Percentiles rank a stretch among this genome's conserved stretches.
Conservation (phyloP, 805 yeast species). For the Lipomyces chichibuensis region DNA sequence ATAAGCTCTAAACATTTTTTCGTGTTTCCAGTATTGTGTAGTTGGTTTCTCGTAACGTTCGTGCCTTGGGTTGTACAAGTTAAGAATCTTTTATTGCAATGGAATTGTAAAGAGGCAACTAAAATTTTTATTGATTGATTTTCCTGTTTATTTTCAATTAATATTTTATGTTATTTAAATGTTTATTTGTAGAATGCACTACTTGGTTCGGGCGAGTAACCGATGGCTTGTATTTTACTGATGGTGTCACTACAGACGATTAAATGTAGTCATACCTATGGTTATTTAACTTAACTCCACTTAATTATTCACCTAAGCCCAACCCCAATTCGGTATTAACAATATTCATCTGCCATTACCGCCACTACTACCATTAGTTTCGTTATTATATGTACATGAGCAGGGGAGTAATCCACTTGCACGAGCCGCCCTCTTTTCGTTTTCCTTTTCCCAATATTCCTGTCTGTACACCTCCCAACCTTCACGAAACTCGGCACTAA, state of each 20-base stretch:
- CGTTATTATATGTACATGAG: constrained; percentile 18
- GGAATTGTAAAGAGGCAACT: not conserved
- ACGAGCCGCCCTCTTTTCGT: constrained; percentile 41
- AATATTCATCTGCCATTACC: not conserved
- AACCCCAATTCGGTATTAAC: not conserved
- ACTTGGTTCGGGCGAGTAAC: too few species aligned
- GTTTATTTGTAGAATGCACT: too few species aligned
- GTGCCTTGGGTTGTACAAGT: not conserved
- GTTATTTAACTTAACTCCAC: not conserved
- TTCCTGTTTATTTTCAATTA: constrained; percentile 4
- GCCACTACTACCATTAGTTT: not conserved
- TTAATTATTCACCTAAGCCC: not conserved
- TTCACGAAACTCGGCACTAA: constrained; percentile 80
- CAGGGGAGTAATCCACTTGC: constrained; percentile 30
- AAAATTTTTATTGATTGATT: not conserved
- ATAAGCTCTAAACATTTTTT: constrained; percentile 48
- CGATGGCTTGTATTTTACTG: too few species aligned
- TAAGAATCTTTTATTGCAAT: constrained; percentile 5
- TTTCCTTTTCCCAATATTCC: constrained; percentile 91
- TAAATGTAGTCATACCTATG: not conserved
- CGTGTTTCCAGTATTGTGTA: not conserved
- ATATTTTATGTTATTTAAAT: not conserved
- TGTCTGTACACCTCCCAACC: constrained; percentile 94
- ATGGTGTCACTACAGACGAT: too few species aligned
- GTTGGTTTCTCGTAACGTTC: not conserved